These are phyloP conservation scores for Penicillium thymicola DNA, from an alignment of 2,329 filamentous ascomycete genomes.

Conservation along the genomic window DNA sequence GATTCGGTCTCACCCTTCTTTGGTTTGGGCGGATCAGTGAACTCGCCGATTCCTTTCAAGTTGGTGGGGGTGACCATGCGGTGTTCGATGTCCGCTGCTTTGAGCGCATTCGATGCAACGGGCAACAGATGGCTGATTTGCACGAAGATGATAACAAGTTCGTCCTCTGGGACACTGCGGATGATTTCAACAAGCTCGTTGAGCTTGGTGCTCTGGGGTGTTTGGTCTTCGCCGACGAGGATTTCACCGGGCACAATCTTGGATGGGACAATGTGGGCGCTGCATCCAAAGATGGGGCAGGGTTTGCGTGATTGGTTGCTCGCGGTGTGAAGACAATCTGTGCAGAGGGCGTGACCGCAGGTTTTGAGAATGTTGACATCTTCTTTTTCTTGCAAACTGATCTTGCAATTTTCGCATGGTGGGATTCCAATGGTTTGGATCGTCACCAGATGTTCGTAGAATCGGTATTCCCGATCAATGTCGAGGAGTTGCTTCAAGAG, in stretches of 20 bases:
- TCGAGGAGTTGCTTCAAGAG: constrained; percentile 23
- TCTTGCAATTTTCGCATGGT: constrained; percentile 28
- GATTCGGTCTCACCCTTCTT: neutral
- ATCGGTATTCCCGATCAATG: constrained; percentile 21
- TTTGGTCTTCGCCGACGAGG: constrained; percentile 32
- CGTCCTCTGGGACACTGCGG: constrained; percentile 36
- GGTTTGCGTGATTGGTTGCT: constrained; percentile 24
- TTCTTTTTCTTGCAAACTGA: constrained; percentile 23
- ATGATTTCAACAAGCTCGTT: constrained; percentile 48
- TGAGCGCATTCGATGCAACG: constrained; percentile 32
- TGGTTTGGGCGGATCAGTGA: constrained; percentile 20
- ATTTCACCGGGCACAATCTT: constrained; percentile 42
- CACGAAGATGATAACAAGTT: constrained; percentile 57
- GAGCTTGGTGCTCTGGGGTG: constrained; percentile 48
- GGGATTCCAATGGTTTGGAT: constrained; percentile 16
- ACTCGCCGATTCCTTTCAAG: constrained; percentile 31
- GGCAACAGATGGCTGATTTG: constrained; percentile 50
- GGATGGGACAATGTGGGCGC: constrained; percentile 35
- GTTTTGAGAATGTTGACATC: constrained; percentile 43
- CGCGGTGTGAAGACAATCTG: constrained; percentile 32
- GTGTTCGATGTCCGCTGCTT: constrained; percentile 29
- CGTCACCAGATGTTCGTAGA: constrained; percentile 18
- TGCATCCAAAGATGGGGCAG: constrained; percentile 45
- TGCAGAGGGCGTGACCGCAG: constrained; percentile 55
- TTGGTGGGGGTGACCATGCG: constrained; percentile 37